Base-by-base conservation (phyloP, 345 rosid species). In the Camelina hispida region DNA sequence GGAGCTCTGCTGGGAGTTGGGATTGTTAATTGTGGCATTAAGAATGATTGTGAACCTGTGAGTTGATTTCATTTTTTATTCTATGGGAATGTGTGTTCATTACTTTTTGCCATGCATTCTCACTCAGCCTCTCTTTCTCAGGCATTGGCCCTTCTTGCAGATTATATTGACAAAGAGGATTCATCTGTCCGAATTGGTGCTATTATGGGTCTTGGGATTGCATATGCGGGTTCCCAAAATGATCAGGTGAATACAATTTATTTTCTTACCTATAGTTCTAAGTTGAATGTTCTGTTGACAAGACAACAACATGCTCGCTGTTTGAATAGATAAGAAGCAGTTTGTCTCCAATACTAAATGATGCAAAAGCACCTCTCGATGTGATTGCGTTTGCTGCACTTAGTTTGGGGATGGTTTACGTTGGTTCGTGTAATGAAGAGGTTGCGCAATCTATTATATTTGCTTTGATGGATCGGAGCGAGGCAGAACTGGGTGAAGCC, bases 1-100 rank as follows among this genome's bases (percentile, higher is more conserved):
- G 97, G 98, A 78, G 99, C 99, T 37, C 68, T 93, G 54, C 80
- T 95, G 50, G 99, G 97, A 58, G 97, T 88, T 84, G 99, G 98
- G 44, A 85, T 95, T 32, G 93, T 89, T 64, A 95, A 89, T 52
- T 95, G 99, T 62, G 81, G 93, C 66, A 74, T 89, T 51, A 93
- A 82, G 77, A 84, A 87, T 80, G 98, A 95, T 17, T 95, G 96
- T 51, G 97, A 95, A 56, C 99, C 99, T 64, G 97, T 92, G 76
- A 86, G 97, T 84, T 67, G 34, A 54, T 51, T 25, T 68, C 44
- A 12, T 64, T 7, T 58, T 54, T 61, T 37, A 2, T 37, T 64
- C 53, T 40, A 54, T 25, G 44, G 40, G 35, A 77, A 17, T 54
- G 9, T 51, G 35, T 66, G 68, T 23, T 59, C 42, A 66, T 16